phyloP scores from a whole-genome alignment of 257 asterid genomes.

The Marsdenia floribunda region DNA sequence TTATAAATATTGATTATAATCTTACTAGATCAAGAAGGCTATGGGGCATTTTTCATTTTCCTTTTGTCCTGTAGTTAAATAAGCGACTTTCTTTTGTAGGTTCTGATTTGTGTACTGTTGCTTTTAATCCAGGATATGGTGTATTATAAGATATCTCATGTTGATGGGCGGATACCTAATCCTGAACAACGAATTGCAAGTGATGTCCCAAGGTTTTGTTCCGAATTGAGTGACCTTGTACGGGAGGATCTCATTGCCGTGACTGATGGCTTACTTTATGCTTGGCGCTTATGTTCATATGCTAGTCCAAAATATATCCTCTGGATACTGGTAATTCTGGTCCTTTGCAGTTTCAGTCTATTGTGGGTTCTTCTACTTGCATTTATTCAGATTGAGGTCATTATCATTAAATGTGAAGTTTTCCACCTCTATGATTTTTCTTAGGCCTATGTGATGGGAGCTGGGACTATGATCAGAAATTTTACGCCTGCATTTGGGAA shows the following conservation, averaged over 20 bases:
- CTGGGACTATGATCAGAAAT: conserved; percentile 77
- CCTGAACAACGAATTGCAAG: conserved; percentile 99
- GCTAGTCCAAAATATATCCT: conserved; percentile 96
- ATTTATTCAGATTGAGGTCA: conserved; percentile 11
- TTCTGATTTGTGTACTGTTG: conserved; percentile 18
- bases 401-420: conserved; percentile 16
- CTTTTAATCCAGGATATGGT: conserved; percentile 75
- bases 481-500: conserved; percentile 94
- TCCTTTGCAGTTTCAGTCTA: background rate
- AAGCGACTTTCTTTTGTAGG: background rate
- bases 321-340: conserved; percentile 73
- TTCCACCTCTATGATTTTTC: conserved; percentile 25
- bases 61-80: background rate
- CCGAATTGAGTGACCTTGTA: conserved; percentile 96
- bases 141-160: conserved; percentile 96
- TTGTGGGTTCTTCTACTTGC: conserved; percentile 5
- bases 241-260: conserved; percentile 94
- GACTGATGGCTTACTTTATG: conserved; percentile 84
- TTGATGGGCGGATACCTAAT: conserved; percentile 88
- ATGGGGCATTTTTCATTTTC: background rate
- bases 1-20: background rate
- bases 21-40: background rate
- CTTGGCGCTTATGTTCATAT: conserved; percentile 98
- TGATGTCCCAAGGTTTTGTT: conserved; percentile 93
- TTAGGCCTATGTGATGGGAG: conserved; percentile 97